phyloP scores from a whole-genome alignment of 2,329 filamentous ascomycete species.

The Lasiodiplodia sp. region DNA sequence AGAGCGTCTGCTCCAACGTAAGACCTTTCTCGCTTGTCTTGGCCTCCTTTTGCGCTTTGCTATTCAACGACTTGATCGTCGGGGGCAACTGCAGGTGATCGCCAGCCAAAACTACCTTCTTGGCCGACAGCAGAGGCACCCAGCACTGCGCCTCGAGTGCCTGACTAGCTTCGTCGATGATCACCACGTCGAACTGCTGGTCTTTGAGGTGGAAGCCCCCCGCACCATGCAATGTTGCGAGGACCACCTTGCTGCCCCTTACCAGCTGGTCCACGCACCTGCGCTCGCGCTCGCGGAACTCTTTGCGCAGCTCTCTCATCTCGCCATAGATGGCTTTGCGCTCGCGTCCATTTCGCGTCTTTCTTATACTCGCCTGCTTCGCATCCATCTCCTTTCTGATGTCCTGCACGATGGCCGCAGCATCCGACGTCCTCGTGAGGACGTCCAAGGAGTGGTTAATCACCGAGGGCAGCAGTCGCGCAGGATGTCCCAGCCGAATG shows the following conservation, averaged over 20 bases:
- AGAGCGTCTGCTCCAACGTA: slow-evolving; percentile 86
- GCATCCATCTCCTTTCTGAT: slow-evolving; percentile 91
- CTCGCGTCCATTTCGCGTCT: slow-evolving; percentile 82
- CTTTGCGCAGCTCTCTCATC: slow-evolving; percentile 82
- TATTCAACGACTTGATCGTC: slow-evolving; percentile 81
- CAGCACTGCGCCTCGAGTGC: slow-evolving; percentile 96
- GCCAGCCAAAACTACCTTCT: slow-evolving; percentile 88
- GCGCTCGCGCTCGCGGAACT: slow-evolving; percentile 84
- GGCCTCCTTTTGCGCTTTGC: slow-evolving; percentile 40
- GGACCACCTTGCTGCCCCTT: slow-evolving; percentile 80
- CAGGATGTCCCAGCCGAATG: slow-evolving; percentile 89
- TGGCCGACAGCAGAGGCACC: slow-evolving; percentile 81
- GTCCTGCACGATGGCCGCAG: slow-evolving; percentile 86
- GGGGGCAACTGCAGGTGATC: slow-evolving; percentile 95
- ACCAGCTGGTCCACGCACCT: slow-evolving; percentile 81
- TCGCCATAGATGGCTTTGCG: slow-evolving; percentile 83
- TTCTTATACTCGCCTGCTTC: slow-evolving; percentile 87
- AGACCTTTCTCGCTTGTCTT: slow-evolving; percentile 52
- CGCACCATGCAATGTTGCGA: slow-evolving; percentile 91
- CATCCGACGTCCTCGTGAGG: slow-evolving; percentile 87
- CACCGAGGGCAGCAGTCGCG: slow-evolving; percentile 85
- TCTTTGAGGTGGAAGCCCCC: slow-evolving; percentile 82
- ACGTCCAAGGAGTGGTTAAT: slow-evolving; percentile 90
- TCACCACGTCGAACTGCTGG: slow-evolving; percentile 87
- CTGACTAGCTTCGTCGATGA: slow-evolving; percentile 96